A percentile compares a stretch with the other conserved stretches of the same genome.
phyloP scores from a whole-genome alignment of 805 yeast species.

The Candida chauliodis region DNA sequence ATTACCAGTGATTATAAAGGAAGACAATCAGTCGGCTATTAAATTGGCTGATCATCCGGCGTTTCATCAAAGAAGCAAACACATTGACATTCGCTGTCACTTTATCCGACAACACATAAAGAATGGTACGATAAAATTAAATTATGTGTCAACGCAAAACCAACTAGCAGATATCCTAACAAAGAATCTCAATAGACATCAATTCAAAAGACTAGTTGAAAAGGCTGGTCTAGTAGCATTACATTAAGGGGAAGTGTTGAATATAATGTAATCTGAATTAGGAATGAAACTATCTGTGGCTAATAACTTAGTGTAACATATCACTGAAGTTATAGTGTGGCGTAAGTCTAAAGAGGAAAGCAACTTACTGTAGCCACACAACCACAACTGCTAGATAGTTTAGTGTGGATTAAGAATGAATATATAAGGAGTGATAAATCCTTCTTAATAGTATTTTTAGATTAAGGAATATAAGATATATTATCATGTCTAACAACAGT shows the following conservation, averaged over 20 bases:
- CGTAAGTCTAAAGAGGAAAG: too few species aligned
- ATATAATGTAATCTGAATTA: too few species aligned
- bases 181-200: neutral
- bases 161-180: slow-evolving; percentile 2
- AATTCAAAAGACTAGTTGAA: neutral
- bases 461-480: too few species aligned
- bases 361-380: too few species aligned
- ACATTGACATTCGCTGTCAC: slow-evolving; percentile 2
- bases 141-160: neutral
- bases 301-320: too few species aligned
- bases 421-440: too few species aligned
- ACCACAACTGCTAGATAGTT: too few species aligned
- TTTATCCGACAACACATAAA: neutral
- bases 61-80: neutral
- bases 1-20: neutral
- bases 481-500: too few species aligned
- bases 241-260: neutral
- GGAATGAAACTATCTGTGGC: too few species aligned
- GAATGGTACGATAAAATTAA: neutral
- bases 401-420: too few species aligned
- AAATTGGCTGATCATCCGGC: slow-evolving; percentile 1
- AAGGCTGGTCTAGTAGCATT: neutral
- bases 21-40: slow-evolving; percentile 4
- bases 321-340: too few species aligned
- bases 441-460: too few species aligned